Conservation (phyloP, 2,329 filamentous ascomycete species). For the Colletotrichum sp. region DNA sequence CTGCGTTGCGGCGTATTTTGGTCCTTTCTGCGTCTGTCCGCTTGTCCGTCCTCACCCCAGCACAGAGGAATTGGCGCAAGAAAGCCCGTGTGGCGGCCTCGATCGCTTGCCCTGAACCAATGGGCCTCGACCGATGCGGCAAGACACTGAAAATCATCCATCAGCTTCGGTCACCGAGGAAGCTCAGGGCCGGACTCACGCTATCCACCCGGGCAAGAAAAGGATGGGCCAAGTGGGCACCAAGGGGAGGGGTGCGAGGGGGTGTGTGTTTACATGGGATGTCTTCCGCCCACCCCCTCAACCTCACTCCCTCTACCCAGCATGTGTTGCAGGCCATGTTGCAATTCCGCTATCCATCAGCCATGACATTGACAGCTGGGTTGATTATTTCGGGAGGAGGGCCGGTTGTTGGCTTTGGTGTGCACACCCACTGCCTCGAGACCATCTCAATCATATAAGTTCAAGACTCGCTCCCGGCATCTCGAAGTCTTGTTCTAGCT, state of each 20-base stretch:
- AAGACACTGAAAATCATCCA: slow-evolving; percentile 40
- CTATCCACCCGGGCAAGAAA: slow-evolving; percentile 25
- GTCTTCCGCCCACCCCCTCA: slow-evolving; percentile 17
- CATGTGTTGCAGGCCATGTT: slow-evolving; percentile 21
- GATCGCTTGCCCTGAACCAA: slow-evolving; percentile 21
- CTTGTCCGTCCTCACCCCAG: slow-evolving; percentile 3
- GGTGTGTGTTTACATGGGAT: slow-evolving; percentile 26
- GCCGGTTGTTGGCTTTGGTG: slow-evolving; percentile 7
- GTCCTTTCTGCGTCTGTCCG: slow-evolving; percentile 11
- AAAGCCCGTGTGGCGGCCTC: slow-evolving; percentile 19
- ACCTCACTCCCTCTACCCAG: slow-evolving; percentile 18
- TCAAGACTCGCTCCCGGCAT: slow-evolving; percentile 19
- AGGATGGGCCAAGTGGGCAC: slow-evolving; percentile 16
- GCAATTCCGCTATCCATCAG: slow-evolving; percentile 21
- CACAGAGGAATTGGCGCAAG: slow-evolving; percentile 4
- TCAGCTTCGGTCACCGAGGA: slow-evolving; percentile 51
- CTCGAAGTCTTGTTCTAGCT: background rate
- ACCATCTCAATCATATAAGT: slow-evolving; percentile 25
- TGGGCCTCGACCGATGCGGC: slow-evolving; percentile 35
- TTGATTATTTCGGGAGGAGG: slow-evolving; percentile 25
- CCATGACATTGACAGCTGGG: slow-evolving; percentile 25
- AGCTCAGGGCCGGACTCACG: slow-evolving; percentile 39
- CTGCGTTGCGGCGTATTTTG: background rate
- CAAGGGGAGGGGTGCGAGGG: slow-evolving; percentile 21
- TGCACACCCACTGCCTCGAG: slow-evolving; percentile 7